These are phyloP conservation scores for Alnus glutinosa DNA, from an alignment of 306 rosid species.

Conservation along the genomic window DNA sequence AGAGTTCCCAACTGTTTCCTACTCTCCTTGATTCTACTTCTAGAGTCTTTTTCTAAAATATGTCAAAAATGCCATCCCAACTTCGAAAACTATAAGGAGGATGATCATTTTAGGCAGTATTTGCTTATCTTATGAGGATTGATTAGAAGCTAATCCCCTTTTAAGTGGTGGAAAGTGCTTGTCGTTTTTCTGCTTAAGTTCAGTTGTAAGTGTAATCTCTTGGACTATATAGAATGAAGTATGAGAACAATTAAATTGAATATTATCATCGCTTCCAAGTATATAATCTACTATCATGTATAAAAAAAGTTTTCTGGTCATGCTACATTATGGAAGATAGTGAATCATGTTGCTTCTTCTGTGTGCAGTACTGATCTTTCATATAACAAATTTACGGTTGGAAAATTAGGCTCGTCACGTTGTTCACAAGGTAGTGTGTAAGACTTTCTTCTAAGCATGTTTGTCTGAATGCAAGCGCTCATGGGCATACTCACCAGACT, in stretches of 20 bases:
- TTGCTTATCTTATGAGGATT: neutral
- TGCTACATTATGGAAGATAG: neutral
- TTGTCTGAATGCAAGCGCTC: neutral
- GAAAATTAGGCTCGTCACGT: neutral
- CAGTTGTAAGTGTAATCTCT: neutral
- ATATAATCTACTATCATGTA: neutral
- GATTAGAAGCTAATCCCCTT: neutral
- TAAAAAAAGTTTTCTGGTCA: neutral
- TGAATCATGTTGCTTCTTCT: neutral
- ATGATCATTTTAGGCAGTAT: neutral
- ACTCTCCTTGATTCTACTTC: neutral
- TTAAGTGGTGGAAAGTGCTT: neutral
- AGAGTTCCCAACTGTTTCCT: neutral
- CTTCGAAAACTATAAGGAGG: neutral
- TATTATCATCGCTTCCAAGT: too few relatives aligned
- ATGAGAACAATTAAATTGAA: neutral
- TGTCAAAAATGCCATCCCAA: neutral
- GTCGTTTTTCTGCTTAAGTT: too few relatives aligned
- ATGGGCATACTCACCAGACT: neutral
- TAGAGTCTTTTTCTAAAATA: neutral
- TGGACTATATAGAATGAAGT: neutral
- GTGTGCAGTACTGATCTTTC: slow-evolving; percentile 48
- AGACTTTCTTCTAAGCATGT: slow-evolving; percentile 11
- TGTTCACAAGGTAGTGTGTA: slow-evolving; percentile 28
- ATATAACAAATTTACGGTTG: slow-evolving; percentile 32